A percentile compares a stretch with the other conserved stretches of the same genome.
Evolutionary conservation across 2,329 filamentous ascomycete genomes (phyloP).

Genomic region (Pestalotiopsis sp.): DNA sequence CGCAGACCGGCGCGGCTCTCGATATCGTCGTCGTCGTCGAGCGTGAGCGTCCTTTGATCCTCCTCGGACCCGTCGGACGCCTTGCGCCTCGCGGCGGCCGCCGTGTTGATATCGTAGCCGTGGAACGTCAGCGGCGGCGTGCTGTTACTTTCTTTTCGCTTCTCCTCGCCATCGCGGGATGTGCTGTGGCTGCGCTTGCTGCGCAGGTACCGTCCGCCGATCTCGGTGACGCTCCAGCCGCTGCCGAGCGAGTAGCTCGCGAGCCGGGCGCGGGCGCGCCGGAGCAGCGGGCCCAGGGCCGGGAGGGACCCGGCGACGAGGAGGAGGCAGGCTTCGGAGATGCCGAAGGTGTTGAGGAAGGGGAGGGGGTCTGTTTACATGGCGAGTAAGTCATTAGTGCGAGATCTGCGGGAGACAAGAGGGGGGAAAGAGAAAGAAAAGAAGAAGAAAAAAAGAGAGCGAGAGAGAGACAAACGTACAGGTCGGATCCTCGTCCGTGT

Average conservation of each 20-base stretch:
- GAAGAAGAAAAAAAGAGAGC: too few relatives aligned
- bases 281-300: conserved; percentile 2
- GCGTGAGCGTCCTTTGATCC: not conserved
- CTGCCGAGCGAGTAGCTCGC: not conserved
- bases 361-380: not conserved
- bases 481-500: conserved; percentile 2
- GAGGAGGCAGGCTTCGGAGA: conserved; percentile 1
- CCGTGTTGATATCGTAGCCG: not conserved
- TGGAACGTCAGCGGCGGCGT: not conserved
- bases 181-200: not conserved
- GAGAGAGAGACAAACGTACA: not conserved
- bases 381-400: not conserved
- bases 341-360: conserved; percentile 5
- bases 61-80: not conserved
- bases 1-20: not conserved
- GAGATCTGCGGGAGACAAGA: not conserved
- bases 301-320: conserved; percentile 1
- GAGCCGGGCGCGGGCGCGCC: not conserved
- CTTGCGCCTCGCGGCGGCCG: not conserved
- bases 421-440: not conserved
- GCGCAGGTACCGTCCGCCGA: not conserved
- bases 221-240: conserved; percentile 5
- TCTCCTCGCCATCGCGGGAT: not conserved
- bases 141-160: not conserved
- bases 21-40: not conserved